Evolutionary conservation across 371 early-diverging fungal species (phyloP).

Genomic region (Mucor saturninus): DNA sequence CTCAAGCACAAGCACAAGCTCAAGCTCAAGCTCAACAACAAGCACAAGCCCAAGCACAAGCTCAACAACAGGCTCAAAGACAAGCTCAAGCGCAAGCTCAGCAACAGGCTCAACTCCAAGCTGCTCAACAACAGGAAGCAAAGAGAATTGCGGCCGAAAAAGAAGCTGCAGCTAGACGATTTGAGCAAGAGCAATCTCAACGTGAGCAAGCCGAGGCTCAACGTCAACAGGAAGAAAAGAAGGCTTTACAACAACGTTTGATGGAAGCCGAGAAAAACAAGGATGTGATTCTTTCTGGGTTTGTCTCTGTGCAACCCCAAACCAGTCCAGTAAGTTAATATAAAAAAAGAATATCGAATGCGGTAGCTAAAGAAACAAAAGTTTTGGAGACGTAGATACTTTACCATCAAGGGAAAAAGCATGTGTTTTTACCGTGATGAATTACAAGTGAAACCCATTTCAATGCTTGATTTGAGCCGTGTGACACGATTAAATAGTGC

Average conservation of each 20-base stretch:
- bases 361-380: not conserved
- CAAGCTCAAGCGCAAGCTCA: constrained; percentile 8
- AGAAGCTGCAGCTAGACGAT: constrained; percentile 12
- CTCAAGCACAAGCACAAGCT: constrained; percentile 1
- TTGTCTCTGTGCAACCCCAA: constrained; percentile 34
- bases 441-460: constrained; percentile 35
- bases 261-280: constrained; percentile 43
- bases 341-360: not conserved
- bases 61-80: no score
- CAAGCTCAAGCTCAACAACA: not conserved
- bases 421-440: constrained; percentile 32
- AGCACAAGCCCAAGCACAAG: constrained; percentile 9
- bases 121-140: constrained; percentile 9
- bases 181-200: constrained; percentile 21
- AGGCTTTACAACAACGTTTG: constrained; percentile 23
- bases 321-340: constrained; percentile 34
- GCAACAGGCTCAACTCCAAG: not conserved
- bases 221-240: constrained; percentile 31
- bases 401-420: constrained; percentile 29
- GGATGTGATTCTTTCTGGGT: constrained; percentile 34
- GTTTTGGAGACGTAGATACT: constrained; percentile 44
- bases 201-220: constrained; percentile 20
- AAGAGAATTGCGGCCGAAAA: constrained; percentile 13
- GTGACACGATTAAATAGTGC: constrained; percentile 38
- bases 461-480: constrained; percentile 52